These are phyloP conservation scores for Colletotrichum orbiculare DNA, from an alignment of 2,329 filamentous ascomycete species.

Conservation along the genomic window DNA sequence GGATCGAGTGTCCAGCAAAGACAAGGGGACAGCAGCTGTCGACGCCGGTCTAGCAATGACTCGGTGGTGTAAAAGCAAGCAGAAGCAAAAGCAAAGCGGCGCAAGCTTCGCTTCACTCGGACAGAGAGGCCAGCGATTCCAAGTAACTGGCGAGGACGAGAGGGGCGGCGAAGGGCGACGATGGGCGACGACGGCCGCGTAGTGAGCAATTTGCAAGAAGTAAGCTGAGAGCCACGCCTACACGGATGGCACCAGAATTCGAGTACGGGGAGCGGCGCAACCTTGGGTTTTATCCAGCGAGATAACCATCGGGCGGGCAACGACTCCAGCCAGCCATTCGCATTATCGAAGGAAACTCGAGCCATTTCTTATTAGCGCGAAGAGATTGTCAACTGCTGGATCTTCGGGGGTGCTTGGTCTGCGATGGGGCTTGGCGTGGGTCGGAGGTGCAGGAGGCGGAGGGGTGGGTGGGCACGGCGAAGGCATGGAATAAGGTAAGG, in stretches of 20 bases:
- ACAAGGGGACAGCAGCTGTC: no score
- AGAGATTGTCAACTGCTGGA: slow-evolving; percentile 37
- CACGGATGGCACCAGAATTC: background rate
- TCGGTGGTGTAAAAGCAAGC: slow-evolving; percentile 6
- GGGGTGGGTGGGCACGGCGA: background rate
- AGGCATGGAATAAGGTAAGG: no score
- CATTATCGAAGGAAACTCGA: slow-evolving; percentile 35
- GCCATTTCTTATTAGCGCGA: slow-evolving; percentile 36
- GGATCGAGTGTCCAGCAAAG: no score
- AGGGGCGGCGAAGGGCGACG: no score
- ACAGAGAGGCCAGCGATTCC: background rate
- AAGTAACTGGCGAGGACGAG: no score
- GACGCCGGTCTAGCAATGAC: no score
- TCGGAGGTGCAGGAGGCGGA: slow-evolving; percentile 11
- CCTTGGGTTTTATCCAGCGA: slow-evolving; percentile 29
- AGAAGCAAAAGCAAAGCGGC: slow-evolving; percentile 15
- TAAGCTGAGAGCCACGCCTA: no score
- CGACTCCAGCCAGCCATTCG: slow-evolving; percentile 11
- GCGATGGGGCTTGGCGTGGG: slow-evolving; percentile 19
- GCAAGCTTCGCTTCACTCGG: slow-evolving; percentile 12
- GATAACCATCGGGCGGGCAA: slow-evolving; percentile 1
- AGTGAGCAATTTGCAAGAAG: no score
- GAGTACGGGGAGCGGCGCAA: slow-evolving; percentile 8
- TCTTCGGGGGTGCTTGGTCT: slow-evolving; percentile 13
- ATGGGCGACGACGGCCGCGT: no score